phyloP scores from a whole-genome alignment of 805 yeast genomes.

The Wickerhamomyces bovis region DNA sequence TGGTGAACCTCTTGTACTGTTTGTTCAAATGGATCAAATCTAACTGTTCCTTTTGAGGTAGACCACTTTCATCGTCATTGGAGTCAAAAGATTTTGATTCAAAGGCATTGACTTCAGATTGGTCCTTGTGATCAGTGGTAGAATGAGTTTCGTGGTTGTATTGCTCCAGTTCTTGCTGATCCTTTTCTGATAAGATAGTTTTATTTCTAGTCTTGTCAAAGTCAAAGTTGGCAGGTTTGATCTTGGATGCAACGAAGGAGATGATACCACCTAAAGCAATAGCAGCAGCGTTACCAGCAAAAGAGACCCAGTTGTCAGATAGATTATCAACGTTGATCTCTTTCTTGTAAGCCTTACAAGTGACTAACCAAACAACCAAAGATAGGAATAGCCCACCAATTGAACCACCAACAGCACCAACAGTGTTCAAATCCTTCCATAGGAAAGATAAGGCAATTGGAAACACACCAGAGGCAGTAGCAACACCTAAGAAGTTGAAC shows the following conservation, averaged over 20 bases:
- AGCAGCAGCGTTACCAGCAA: conserved; percentile 35
- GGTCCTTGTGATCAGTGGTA: neutral
- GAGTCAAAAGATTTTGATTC: neutral
- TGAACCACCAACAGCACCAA: conserved; percentile 34
- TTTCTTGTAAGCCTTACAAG: conserved; percentile 31
- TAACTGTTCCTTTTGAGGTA: conserved; percentile 22
- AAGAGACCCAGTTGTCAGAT: conserved; percentile 34
- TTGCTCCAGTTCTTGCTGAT: neutral
- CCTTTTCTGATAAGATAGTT: conserved; percentile 22
- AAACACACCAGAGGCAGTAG: conserved; percentile 35
- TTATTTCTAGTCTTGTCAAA: conserved; percentile 29
- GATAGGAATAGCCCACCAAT: conserved; percentile 32
- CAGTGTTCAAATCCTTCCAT: conserved; percentile 31
- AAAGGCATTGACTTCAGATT: conserved; percentile 1
- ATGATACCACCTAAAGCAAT: conserved; percentile 32
- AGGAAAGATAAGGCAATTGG: conserved; percentile 34
- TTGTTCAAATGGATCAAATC: conserved; percentile 24
- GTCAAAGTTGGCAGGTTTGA: conserved; percentile 37
- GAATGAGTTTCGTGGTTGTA: neutral
- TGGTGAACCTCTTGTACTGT: conserved; percentile 27
- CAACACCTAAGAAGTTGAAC: conserved; percentile 36
- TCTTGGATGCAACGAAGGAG: conserved; percentile 26
- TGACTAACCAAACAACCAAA: conserved; percentile 32
- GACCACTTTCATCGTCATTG: conserved; percentile 12
- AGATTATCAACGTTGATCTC: conserved; percentile 30